Conservation (phyloP, 345 rosid species). For the Linum usitatissimum region DNA sequence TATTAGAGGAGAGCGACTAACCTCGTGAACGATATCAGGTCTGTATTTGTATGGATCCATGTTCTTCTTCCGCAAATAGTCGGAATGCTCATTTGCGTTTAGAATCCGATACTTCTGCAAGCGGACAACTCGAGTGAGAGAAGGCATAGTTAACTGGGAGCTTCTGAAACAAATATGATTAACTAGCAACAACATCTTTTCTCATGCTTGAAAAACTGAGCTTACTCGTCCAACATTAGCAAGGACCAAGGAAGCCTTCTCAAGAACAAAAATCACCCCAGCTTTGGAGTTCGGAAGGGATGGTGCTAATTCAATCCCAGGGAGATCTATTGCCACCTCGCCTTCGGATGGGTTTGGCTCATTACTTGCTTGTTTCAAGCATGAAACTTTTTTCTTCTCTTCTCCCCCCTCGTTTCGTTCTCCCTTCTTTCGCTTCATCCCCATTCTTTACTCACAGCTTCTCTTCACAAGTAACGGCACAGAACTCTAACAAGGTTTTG, state of each 20-base stretch:
- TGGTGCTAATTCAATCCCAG: constrained; percentile 13
- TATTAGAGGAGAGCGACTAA: not conserved
- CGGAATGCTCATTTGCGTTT: constrained; percentile 13
- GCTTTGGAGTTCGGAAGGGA: not conserved
- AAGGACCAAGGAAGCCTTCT: constrained; percentile 16
- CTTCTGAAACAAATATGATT: not conserved
- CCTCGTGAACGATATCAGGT: constrained; percentile 20
- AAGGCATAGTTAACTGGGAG: not conserved
- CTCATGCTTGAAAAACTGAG: not conserved
- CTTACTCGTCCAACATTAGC: constrained; percentile 17
- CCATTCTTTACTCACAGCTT: not conserved
- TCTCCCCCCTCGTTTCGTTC: not conserved
- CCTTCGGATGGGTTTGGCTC: not conserved
- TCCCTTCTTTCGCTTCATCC: not conserved
- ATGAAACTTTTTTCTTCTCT: not conserved
- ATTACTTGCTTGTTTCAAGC: not conserved
- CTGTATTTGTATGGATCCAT: constrained; percentile 13
- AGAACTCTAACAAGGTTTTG: not conserved
- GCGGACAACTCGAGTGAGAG: not conserved
- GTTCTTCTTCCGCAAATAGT: constrained; percentile 13
- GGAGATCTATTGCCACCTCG: not conserved
- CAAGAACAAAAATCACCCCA: constrained; percentile 17
- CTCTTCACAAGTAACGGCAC: not conserved
- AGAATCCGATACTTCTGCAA: constrained; percentile 13
- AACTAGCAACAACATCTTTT: not conserved